Evolutionary conservation across 306 rosid genomes (phyloP), one percentile per base, ranked within the genome.

Genomic region (Adenanthera pavonina): DNA sequence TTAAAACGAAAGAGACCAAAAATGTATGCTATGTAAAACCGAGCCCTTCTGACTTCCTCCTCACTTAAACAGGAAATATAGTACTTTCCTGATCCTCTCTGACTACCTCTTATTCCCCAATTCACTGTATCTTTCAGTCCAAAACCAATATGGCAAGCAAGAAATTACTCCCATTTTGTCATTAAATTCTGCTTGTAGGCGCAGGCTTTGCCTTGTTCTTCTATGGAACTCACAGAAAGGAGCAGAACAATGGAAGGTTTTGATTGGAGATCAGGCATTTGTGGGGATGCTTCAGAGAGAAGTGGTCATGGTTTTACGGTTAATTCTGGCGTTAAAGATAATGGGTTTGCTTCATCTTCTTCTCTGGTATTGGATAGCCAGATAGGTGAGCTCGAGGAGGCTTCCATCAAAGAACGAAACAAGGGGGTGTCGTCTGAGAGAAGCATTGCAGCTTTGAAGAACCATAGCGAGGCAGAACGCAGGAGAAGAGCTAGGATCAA

Each of bases 401-500:
- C 93, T 9, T 81, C 89, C 65, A 59, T 67, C 25, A 85, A 89
- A 67, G 90, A 84, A 78, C 61, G 77, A 1, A 90, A 19, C 56
- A 20, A 89, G 64, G 89, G 83, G 66, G 83, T 83, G 49, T 68
- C 83, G 25, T 74, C 88, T 34, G 94, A 92, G 88, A 91, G 95
- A 84, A 92, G 79, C 52, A 30, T 82, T 46, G 87, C 82, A 19
- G 97, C 95, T 69, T 78, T 91, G 89, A 92, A 70, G 91, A 92
- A 86, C 25, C 97, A 92, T 73, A 87, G 95, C 57, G 97, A 92
- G 54, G 97, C 95, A 1, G 95, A 92, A 75, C 69, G 87, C 36
- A 81, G 92, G 33, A 91, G 97, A 30, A 90, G 97, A 81, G 91
- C 92, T 0, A 86, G 97, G 77, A 91, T 92, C 54, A 92, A 91